Evolutionary conservation across 108 stramenopile genomes (phyloP), one percentile per base, ranked within the genome.

Genomic region (Discostella stelligeroides): DNA sequence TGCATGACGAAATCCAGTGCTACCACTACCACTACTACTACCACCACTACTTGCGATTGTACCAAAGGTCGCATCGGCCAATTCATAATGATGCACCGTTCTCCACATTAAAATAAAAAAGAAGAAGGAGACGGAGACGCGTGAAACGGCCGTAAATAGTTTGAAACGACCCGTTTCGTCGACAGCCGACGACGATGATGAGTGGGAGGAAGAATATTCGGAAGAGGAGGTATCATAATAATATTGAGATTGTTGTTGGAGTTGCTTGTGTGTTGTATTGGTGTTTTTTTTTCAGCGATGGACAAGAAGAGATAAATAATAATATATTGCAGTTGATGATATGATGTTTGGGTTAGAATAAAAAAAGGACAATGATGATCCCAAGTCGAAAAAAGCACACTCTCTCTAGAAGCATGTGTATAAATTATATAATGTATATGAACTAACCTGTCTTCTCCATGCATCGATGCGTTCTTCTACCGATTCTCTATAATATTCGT

Each of bases 21-120:
- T 15, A 7, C 53, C 68, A 37, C 27, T 9, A 12, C 30, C 43
- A 20, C 42, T 8, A n/a, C n/a, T n/a, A n/a, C n/a, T n/a, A n/a
- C n/a, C n/a, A n/a, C n/a, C n/a, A n/a, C n/a, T n/a, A n/a, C n/a
- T n/a, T n/a, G n/a, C n/a, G 24, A 15, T 27, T 27, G 47, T 63
- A 63, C 3, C 66, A 63, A 87, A 78, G 11, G 80, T 39, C 12
- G 81, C 69, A 80, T 94, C 93, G 0, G 90, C 90, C 41, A 90
- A 60, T 68, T 95, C 94, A 54, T 88, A 88, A 38, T 92, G 80
- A 72, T 90, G 87, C 0, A 95, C 80, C 49, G 90, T 84, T 56
- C 94, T 78, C 87, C 88, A 92, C 87, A 92, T 89, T 24, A 92
- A 73, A 14, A 95, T 70, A 61, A 91, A 88, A 66, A 95, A 95